A percentile compares a stretch with the other conserved stretches of the same genome.
phyloP scores from a whole-genome alignment of 768 basidiomycete genomes.

The Rhizopogon vesiculosus region DNA sequence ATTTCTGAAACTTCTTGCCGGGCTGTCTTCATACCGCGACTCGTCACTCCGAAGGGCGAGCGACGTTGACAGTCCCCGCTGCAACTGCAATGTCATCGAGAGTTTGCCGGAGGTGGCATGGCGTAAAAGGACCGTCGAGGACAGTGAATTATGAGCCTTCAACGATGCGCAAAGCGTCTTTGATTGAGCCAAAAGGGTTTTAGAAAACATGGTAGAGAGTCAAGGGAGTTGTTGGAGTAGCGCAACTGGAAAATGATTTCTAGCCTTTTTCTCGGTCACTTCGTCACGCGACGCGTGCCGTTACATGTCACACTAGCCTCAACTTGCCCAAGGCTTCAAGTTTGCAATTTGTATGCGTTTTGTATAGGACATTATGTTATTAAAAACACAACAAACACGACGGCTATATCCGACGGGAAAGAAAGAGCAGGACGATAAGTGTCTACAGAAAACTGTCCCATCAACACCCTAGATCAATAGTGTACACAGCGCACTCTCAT shows the following conservation, averaged over 20 bases:
- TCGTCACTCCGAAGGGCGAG: constrained; percentile 4
- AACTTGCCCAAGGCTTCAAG: neutral
- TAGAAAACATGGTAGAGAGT: constrained; percentile 15
- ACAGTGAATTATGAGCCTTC: constrained; percentile 8
- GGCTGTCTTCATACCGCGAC: neutral
- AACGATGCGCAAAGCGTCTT: constrained; percentile 6
- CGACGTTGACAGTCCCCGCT: constrained; percentile 17
- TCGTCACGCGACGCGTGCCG: constrained; percentile 9
- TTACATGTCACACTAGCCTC: constrained; percentile 14
- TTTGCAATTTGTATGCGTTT: neutral
- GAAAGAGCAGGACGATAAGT: neutral
- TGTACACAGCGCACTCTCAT: constrained; percentile 25
- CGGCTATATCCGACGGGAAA: neutral
- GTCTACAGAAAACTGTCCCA: neutral
- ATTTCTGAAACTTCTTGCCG: too few species aligned
- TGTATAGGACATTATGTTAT: neutral
- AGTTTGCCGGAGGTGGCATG: neutral
- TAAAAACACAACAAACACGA: neutral
- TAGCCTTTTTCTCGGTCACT: neutral
- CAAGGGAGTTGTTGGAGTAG: neutral
- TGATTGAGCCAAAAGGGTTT: constrained; percentile 15
- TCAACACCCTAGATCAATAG: neutral
- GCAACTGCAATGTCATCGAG: neutral
- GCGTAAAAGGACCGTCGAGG: constrained; percentile 11
- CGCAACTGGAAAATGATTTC: neutral